Base-by-base conservation (phyloP, 805 yeast genomes). In the Ogataea haglerorum region DNA sequence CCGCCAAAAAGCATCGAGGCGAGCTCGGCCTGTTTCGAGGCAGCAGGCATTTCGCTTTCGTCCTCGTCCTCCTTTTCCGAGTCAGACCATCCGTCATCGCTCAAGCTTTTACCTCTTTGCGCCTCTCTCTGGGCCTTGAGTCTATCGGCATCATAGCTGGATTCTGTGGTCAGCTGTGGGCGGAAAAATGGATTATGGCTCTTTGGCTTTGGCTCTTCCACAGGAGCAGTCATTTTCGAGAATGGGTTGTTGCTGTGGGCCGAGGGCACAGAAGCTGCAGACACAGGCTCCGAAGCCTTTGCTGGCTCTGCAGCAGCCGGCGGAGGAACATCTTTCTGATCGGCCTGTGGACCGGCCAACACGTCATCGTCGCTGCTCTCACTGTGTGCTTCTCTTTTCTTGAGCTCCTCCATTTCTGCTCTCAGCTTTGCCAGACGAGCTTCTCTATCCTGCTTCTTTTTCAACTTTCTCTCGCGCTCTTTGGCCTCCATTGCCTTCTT, bases 61-160 rank as follows among this genome's bases (percentile, higher is more conserved):
- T 66, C 67, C 14, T 65, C 70, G 5, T 53, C 51, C 3, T 50
- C 68, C 38, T 73, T 77, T 45, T 78, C 78, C 2, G 61, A 54
- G 54, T 63, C 57, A 3, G 57, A 60, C 42, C 53, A 47, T 65
- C 73, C 74, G 41, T 65, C 79, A 37, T 64, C 68, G 28, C 64
- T 68, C 19, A 56, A 62, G 7, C 64, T 63, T 30, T 65, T 53
- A 4, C 82, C 82, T 60, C 90, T 70, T 58, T 85, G 91, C 6
- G 85, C 76, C 19, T 75, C 78, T 61, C 93, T 70, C 60, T 84
- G 90, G 2, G 81, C 82, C 41, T 79, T 82, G 21, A 84, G 76
- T 45, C 78, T 76, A 46, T 69, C 69, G 1, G 75, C 65, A 54
- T 82, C 86, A 48, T 80, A 64, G 21, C 45, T 53, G 4, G 61